Conservation (phyloP, 352 stramenopile genomes). For the Plasmopara halstedii region DNA sequence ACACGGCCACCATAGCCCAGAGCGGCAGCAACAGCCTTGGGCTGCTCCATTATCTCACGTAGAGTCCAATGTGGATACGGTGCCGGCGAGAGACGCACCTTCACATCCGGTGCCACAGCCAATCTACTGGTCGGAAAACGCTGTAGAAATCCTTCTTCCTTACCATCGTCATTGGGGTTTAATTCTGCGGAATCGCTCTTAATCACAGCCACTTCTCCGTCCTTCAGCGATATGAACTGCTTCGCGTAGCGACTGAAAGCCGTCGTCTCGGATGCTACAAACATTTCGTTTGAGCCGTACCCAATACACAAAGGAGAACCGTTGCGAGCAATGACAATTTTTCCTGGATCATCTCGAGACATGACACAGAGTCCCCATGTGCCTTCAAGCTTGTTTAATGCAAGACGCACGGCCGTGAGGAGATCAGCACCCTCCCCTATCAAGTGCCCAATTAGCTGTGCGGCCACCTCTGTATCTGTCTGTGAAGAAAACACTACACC, state of each 20-base stretch:
- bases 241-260: conserved; percentile 95
- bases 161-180: conserved; percentile 77
- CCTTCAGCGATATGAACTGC: conserved; percentile 96
- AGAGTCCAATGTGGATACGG: conserved; percentile 97
- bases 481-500: conserved; percentile 93
- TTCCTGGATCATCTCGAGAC: conserved; percentile 86
- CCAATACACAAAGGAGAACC: conserved; percentile 91
- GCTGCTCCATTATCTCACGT: conserved; percentile 94
- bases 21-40: conserved; percentile 91
- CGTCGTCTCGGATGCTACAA: conserved; percentile 94
- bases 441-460: conserved; percentile 93
- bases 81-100: conserved; percentile 90
- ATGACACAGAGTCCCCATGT: conserved; percentile 96
- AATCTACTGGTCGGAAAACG: conserved; percentile 83
- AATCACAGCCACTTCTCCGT: conserved; percentile 94
- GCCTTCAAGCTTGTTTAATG: conserved; percentile 89
- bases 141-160: conserved; percentile 73
- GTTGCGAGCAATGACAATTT: conserved; percentile 97
- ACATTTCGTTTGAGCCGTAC: conserved; percentile 91
- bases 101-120: conserved; percentile 89
- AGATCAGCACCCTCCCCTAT: conserved; percentile 80
- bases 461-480: conserved; percentile 98
- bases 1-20: conserved; percentile 93
- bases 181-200: conserved; percentile 90
- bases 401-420: conserved; percentile 86